These are phyloP conservation scores for Tetrapisispora iriomotensis DNA, from an alignment of 805 yeast genomes.

Conservation along the genomic window DNA sequence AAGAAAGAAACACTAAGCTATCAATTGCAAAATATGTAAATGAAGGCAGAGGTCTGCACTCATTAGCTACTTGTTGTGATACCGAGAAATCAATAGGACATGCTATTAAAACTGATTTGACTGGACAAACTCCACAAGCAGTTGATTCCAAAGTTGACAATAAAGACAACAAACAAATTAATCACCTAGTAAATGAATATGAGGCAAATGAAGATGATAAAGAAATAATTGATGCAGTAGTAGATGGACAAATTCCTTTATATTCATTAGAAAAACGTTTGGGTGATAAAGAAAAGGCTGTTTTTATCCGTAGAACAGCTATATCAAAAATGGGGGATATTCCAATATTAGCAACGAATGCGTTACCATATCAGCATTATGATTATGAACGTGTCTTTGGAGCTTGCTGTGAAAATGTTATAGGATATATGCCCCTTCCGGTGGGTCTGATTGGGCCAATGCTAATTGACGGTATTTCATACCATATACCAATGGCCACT, in stretches of 20 bases:
- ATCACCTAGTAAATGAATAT: background rate
- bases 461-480: constrained; percentile 76
- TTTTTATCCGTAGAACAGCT: constrained; percentile 80
- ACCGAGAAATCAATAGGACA: too few relatives aligned
- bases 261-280: constrained; percentile 91
- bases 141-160: background rate
- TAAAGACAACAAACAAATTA: too few relatives aligned
- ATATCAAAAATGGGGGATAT: constrained; percentile 78
- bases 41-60: too few relatives aligned
- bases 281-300: constrained; percentile 84
- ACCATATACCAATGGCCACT: constrained; percentile 96
- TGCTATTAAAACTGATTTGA: too few relatives aligned
- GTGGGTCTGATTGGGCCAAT: constrained; percentile 98
- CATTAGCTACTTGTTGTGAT: too few relatives aligned
- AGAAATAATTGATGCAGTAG: constrained; percentile 63
- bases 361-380: constrained; percentile 71
- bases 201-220: constrained; percentile 44
- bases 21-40: too few relatives aligned
- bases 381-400: constrained; percentile 96
- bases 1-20: too few relatives aligned
- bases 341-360: constrained; percentile 59
- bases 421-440: constrained; percentile 93
- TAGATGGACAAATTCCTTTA: constrained; percentile 72
- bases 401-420: constrained; percentile 97
- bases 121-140: too few relatives aligned